phyloP scores from a whole-genome alignment of 768 basidiomycete genomes.

The Boletus rubroflammeus region DNA sequence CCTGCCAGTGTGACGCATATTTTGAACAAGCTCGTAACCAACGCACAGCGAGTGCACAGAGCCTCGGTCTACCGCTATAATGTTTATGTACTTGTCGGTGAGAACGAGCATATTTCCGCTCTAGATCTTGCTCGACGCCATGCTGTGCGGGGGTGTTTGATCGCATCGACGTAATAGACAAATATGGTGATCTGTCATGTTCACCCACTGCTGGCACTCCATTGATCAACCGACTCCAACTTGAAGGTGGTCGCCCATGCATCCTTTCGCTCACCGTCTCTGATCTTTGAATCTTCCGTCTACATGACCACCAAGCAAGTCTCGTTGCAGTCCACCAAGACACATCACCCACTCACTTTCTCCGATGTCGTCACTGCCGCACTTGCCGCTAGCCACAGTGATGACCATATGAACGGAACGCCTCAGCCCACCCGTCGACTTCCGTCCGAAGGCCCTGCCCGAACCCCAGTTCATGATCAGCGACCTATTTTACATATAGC shows the following conservation, averaged over 20 bases:
- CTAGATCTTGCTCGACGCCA: no score
- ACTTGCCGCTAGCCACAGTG: not conserved
- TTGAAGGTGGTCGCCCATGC: not conserved
- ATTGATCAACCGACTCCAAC: not conserved
- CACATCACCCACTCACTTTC: constrained; percentile 1
- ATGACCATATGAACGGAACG: not conserved
- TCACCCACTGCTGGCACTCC: no score
- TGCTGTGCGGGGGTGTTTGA: not conserved
- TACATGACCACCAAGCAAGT: constrained; percentile 11
- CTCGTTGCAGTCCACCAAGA: not conserved
- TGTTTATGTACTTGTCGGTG: no score
- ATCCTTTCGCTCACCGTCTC: not conserved
- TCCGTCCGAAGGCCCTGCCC: not conserved
- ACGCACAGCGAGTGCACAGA: no score
- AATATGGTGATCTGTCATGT: not conserved
- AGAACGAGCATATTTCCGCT: no score
- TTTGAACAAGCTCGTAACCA: no score
- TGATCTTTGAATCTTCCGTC: not conserved
- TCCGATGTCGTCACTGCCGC: constrained; percentile 7
- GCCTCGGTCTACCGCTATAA: no score
- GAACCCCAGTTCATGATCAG: constrained; percentile 1
- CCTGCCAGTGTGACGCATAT: no score
- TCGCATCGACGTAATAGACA: not conserved
- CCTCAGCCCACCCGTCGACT: not conserved
- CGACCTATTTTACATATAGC: constrained; percentile 15